Conservation (phyloP, 2,329 filamentous ascomycete species). For the Aspergillus calidoustus region DNA sequence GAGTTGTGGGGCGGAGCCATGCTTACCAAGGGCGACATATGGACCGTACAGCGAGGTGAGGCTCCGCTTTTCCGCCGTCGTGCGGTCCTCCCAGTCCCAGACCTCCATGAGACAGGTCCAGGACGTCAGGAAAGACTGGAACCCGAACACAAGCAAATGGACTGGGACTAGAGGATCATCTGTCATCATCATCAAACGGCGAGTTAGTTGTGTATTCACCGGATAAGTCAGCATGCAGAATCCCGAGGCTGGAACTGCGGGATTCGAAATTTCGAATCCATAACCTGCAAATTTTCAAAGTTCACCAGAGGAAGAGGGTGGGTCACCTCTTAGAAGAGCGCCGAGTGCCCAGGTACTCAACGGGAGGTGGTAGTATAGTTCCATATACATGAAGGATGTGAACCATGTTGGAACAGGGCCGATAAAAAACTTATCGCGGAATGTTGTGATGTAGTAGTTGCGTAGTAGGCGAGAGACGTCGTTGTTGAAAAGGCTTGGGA, state of each 20-base stretch:
- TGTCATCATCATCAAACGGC: constrained; percentile 28
- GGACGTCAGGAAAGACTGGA: constrained; percentile 66
- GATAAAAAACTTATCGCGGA: constrained; percentile 68
- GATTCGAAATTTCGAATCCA: constrained; percentile 5
- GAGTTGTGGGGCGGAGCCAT: neutral
- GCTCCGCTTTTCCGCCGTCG: constrained; percentile 51
- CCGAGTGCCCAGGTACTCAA: constrained; percentile 63
- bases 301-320: neutral
- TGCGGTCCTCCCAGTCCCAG: constrained; percentile 58
- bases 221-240: neutral
- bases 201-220: neutral
- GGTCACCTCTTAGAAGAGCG: constrained; percentile 57
- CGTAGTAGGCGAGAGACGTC: constrained; percentile 56
- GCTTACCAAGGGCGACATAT: constrained; percentile 61
- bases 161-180: constrained; percentile 63
- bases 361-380: constrained; percentile 65
- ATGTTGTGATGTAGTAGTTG: constrained; percentile 63
- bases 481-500: constrained; percentile 57
- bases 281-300: neutral
- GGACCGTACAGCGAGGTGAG: constrained; percentile 61
- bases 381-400: constrained; percentile 60
- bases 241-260: constrained; percentile 2
- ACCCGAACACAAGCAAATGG: constrained; percentile 63
- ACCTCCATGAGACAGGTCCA: constrained; percentile 66
- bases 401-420: constrained; percentile 63